Evolutionary conservation across 768 basidiomycete genomes (phyloP), one percentile per base, ranked within the genome.

Genomic region (Leccinum barrowsii): DNA sequence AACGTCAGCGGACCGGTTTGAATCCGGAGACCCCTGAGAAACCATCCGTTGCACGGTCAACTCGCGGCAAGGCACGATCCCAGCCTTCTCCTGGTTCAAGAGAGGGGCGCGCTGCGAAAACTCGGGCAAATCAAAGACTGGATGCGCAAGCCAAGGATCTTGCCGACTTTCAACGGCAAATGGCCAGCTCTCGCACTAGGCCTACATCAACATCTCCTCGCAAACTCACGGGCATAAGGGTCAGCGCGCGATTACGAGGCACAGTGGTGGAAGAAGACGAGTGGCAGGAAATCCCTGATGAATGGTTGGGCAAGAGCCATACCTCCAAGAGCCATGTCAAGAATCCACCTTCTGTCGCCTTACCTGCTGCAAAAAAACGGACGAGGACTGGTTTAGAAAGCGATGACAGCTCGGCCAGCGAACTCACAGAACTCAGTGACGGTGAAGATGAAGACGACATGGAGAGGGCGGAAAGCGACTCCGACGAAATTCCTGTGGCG

Each of bases 281-380:
- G 63, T 93, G 90, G 92, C 89, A 93, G 71, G 77, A 82, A 56
- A 80, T 93, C 24, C 92, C 91, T 0, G 80, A 85, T 8, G 90
- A 90, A 65, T 92, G 90, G 90, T 66, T 78, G 55, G 62, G 47
- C 44, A 37, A 7, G 56, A 64, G 55, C 48, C 67, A 67, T 52
- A 61, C 63, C 58, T 60, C 53, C 52, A 63, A 64, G 50, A 44
- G 15, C 54, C 42, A 32, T 55, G 58, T 7, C 58, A 73, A 59
- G 54, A 59, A 55, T 46, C 8, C 50, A 34, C 19, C 58, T 37
- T 30, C 58, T 17, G 24, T 46, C 32, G 57, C 55, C 59, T 58
- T 62, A 42, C 50, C 17, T 28, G 59, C 37, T 37, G 34, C 49
- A 52, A 62, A 61, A 54, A 50, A 55, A 60, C 59, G 22, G 48